Base-by-base conservation (phyloP, 768 basidiomycete species). In the Agaricus sinodeliciosus region DNA sequence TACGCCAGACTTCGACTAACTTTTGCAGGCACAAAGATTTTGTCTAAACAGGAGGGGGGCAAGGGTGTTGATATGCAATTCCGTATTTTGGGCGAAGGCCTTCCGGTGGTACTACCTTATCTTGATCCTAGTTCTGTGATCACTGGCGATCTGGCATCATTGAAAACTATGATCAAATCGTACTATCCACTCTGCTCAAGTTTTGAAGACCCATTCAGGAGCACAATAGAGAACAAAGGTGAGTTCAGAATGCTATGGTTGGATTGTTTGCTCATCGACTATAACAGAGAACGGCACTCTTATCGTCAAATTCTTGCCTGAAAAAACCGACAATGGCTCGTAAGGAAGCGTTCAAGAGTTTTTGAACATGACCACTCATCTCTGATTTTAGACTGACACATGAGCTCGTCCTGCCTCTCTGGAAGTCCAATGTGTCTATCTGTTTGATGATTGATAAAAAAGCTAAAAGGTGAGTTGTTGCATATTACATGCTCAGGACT, bases 401-500 rank as follows among this genome's bases (percentile, higher is more conserved):
- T 58, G 85, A 92, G 48, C 74, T 98, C 22, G 67, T 87, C n/a
- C 70, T 97, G n/a, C 95, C 96, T 0, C 78, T 98, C 48, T 98
- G 95, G 96, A 94, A 90, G 69, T 93, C 92, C 2, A 86, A 85
- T 54, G 81, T 84, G 11, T 95, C 93, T 0, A 65, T 95, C 48
- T 82, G 87, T 0, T 74, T 98, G 54, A 93, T 98, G 92, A 83
- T 96, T 49, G 94, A 98, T 69, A 99, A 98, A 68, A 89, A 89
- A 63, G 90, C 93, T 22, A 98, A 98, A 70, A 91, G 87, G 94
- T 92, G 41, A 9, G 73, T 65, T 28, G 31, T 16, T 12, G 3
- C 12, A 39, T 9, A 15, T 13, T 4, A 16, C 9, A 11, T 13
- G 16, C 3, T 9, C 26, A 25, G n/a, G 18, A 6, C 11, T 47